These are phyloP conservation scores for Emmonsiellopsis sp. DNA, from an alignment of 2,329 filamentous ascomycete genomes.

Conservation along the genomic window DNA sequence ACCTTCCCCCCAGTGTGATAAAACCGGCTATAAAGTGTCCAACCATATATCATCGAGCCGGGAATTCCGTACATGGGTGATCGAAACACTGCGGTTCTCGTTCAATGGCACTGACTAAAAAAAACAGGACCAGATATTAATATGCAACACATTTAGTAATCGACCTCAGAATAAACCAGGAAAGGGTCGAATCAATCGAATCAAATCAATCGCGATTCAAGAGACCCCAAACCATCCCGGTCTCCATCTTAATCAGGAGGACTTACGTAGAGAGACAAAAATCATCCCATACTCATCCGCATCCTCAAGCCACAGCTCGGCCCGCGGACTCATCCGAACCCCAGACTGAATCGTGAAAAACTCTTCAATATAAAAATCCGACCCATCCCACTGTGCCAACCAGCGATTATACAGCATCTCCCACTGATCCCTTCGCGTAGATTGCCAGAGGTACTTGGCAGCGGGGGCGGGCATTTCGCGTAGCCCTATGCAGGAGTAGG, in stretches of 20 bases:
- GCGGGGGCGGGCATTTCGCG: slow-evolving; percentile 31
- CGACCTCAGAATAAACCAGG: too few species aligned
- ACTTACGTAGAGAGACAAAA: slow-evolving; percentile 28
- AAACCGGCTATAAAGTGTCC: background rate
- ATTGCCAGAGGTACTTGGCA: slow-evolving; percentile 31
- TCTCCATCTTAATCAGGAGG: background rate
- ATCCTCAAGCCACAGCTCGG: slow-evolving; percentile 34
- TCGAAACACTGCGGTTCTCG: background rate
- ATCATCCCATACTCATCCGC: slow-evolving; percentile 34
- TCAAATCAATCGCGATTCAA: too few species aligned
- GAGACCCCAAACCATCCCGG: too few species aligned
- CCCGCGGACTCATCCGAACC: slow-evolving; percentile 20
- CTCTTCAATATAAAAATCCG: slow-evolving; percentile 19
- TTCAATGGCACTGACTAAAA: background rate
- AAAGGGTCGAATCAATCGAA: too few species aligned
- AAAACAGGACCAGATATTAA: background rate
- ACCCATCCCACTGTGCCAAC: slow-evolving; percentile 26
- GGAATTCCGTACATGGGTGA: too few species aligned
- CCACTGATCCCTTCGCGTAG: slow-evolving; percentile 25
- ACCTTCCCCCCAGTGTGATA: too few species aligned
- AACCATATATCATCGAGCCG: too few species aligned
- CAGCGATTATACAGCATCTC: slow-evolving; percentile 22
- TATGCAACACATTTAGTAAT: too few species aligned
- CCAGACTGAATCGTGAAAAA: slow-evolving; percentile 22
- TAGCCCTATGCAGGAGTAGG: slow-evolving; percentile 28